Conservation (phyloP, 345 rosid species). For the Iberis pinnata region DNA sequence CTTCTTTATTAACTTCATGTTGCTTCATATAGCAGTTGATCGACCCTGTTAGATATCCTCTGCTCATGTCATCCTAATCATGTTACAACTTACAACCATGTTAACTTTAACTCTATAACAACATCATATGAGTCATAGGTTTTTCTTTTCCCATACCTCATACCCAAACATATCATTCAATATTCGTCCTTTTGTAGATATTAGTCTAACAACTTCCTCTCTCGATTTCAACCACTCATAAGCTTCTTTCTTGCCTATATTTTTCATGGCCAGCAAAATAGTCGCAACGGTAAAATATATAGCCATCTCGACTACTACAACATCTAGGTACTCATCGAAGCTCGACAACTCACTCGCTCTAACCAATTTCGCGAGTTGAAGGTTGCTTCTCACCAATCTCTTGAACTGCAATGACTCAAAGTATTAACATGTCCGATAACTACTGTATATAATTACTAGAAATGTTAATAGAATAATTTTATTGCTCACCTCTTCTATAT, state of each 20-base stretch:
- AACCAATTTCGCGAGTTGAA: constrained; percentile 11
- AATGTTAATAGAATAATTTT: too few species aligned
- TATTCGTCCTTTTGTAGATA: background rate
- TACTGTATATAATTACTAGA: too few species aligned
- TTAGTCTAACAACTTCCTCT: too few species aligned
- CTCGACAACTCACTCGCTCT: background rate
- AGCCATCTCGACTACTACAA: background rate
- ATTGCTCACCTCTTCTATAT: background rate
- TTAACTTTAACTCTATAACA: too few species aligned
- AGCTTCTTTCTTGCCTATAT: constrained; percentile 5
- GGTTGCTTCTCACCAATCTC: background rate
- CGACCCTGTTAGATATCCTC: constrained; percentile 8
- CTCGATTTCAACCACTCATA: too few species aligned
- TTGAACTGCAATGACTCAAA: too few species aligned
- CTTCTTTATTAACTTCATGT: constrained; percentile 6
- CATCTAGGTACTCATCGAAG: constrained; percentile 15
- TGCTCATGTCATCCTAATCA: constrained; percentile 30
- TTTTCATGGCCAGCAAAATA: background rate
- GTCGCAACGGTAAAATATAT: background rate
- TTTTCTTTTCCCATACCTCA: background rate
- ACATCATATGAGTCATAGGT: too few species aligned
- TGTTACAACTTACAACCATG: too few species aligned
- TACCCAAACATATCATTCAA: background rate
- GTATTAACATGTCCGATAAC: too few species aligned
- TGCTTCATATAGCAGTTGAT: constrained; percentile 14